Evolutionary conservation across 805 yeast species (phyloP).

Genomic region (Lachancea waltii): DNA sequence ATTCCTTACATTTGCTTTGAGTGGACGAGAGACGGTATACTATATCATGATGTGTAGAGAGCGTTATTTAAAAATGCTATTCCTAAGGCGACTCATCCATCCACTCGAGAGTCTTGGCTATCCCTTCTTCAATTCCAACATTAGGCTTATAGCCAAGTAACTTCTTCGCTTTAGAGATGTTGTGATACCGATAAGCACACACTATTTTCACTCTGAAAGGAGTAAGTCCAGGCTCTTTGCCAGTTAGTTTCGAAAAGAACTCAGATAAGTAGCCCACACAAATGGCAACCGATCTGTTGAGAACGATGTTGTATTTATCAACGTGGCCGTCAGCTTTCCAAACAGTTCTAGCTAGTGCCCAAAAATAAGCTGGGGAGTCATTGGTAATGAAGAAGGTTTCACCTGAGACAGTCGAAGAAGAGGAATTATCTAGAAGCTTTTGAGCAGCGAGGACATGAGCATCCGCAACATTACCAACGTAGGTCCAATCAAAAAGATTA

Average conservation of each 20-base stretch:
- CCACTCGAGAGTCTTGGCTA: slow-evolving; percentile 75
- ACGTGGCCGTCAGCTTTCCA: slow-evolving; percentile 95
- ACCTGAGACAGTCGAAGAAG: slow-evolving; percentile 57
- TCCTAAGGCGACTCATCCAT: slow-evolving; percentile 56
- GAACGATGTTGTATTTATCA: slow-evolving; percentile 59
- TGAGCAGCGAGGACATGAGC: slow-evolving; percentile 91
- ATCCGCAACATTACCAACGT: slow-evolving; percentile 97
- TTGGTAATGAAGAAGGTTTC: slow-evolving; percentile 87
- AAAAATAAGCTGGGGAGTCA: slow-evolving; percentile 90
- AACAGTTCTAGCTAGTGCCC: slow-evolving; percentile 94
- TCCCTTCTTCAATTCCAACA: slow-evolving; percentile 74
- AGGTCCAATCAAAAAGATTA: slow-evolving; percentile 93
- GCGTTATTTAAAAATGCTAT: too few relatives aligned
- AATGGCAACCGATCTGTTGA: slow-evolving; percentile 71
- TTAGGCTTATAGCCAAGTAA: slow-evolving; percentile 74
- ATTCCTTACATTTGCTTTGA: too few relatives aligned
- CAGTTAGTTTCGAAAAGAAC: slow-evolving; percentile 57
- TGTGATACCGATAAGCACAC: slow-evolving; percentile 90
- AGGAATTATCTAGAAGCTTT: slow-evolving; percentile 47
- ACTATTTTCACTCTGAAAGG: slow-evolving; percentile 91
- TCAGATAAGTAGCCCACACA: slow-evolving; percentile 77
- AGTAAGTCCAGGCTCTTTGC: slow-evolving; percentile 89
- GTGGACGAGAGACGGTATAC: too few relatives aligned
- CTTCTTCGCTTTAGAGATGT: slow-evolving; percentile 78
- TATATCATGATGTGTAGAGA: too few relatives aligned